A percentile compares a stretch with the other conserved stretches of the same genome.
These are phyloP conservation scores for Parasarocladium wereldwijsianum DNA, from an alignment of 2,329 filamentous ascomycete species.

Conservation along the genomic window DNA sequence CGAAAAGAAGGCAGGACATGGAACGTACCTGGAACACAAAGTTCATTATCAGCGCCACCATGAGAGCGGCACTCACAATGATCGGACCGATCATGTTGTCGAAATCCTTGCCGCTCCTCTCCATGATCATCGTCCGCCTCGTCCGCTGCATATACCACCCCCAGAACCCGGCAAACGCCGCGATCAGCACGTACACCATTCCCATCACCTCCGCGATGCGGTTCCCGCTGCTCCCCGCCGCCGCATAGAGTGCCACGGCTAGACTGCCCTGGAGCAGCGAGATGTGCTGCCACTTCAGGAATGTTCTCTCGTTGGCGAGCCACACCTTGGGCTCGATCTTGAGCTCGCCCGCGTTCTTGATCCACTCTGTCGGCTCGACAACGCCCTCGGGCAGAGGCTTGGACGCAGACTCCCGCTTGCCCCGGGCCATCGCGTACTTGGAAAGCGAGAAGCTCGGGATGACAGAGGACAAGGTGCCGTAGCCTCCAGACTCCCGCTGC, in stretches of 20 bases:
- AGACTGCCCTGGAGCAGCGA: slow-evolving; percentile 73
- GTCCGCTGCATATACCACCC: slow-evolving; percentile 72
- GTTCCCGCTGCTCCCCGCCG: slow-evolving; percentile 69
- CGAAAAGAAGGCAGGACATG: slow-evolving; percentile 2
- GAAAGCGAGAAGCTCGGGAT: slow-evolving; percentile 74
- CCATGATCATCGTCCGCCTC: slow-evolving; percentile 63
- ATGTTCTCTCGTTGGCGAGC: slow-evolving; percentile 96
- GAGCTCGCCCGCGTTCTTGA: slow-evolving; percentile 87
- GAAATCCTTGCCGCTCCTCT: slow-evolving; percentile 82
- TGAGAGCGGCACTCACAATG: slow-evolving; percentile 66
- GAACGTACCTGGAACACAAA: slow-evolving; percentile 70
- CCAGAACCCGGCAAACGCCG: slow-evolving; percentile 73
- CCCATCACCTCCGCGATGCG: slow-evolving; percentile 64
- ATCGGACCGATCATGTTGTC: slow-evolving; percentile 79
- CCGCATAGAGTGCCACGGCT: slow-evolving; percentile 76
- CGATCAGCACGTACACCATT: slow-evolving; percentile 69
- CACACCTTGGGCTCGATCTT: slow-evolving; percentile 96
- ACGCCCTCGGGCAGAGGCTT: slow-evolving; percentile 68
- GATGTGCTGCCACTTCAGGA: slow-evolving; percentile 98
- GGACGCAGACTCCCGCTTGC: slow-evolving; percentile 23
- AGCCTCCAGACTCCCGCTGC: slow-evolving; percentile 20
- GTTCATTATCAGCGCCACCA: slow-evolving; percentile 68
- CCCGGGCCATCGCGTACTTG: slow-evolving; percentile 51
- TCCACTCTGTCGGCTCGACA: slow-evolving; percentile 69
- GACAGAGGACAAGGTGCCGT: slow-evolving; percentile 51